Conservation (phyloP, 225 moss, liverwort and hornwort genomes). For the Bryum argenteum region DNA sequence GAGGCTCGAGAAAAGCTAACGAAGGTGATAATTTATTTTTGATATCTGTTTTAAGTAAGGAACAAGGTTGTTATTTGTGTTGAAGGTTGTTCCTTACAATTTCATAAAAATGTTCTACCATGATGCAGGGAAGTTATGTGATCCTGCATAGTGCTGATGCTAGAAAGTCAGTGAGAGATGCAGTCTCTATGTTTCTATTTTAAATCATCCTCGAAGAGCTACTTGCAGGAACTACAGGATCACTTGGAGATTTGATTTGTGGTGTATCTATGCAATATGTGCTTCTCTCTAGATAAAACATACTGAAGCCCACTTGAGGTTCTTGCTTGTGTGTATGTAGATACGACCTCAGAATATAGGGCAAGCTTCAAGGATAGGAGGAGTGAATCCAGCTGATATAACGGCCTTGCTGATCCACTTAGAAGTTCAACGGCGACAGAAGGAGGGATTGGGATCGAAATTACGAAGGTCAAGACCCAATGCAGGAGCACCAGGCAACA, state of each 20-base stretch:
- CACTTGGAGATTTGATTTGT: neutral
- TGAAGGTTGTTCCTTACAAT: neutral
- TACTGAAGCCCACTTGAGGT: conserved; percentile 7
- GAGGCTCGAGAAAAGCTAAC: conserved; percentile 89
- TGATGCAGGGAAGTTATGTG: neutral
- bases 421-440: conserved; percentile 65
- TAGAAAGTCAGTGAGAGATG: neutral
- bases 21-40: conserved; percentile 48
- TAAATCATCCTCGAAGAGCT: neutral
- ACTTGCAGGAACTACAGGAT: conserved; percentile 4
- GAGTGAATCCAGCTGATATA: conserved; percentile 90
- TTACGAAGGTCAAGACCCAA: conserved; percentile 14
- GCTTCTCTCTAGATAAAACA: neutral
- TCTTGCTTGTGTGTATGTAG: conserved; percentile 48
- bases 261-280: neutral
- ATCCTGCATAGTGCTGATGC: neutral
- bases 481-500: conserved; percentile 9
- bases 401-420: conserved; percentile 77
- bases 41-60: neutral
- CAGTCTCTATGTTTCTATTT: neutral
- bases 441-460: conserved; percentile 18
- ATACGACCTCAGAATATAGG: conserved; percentile 86
- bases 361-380: conserved; percentile 89
- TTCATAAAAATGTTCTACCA: neutral
- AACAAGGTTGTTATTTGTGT: neutral